Evolutionary conservation across 2,329 filamentous ascomycete genomes (phyloP).

Genomic region (Fusarium paranaense): DNA sequence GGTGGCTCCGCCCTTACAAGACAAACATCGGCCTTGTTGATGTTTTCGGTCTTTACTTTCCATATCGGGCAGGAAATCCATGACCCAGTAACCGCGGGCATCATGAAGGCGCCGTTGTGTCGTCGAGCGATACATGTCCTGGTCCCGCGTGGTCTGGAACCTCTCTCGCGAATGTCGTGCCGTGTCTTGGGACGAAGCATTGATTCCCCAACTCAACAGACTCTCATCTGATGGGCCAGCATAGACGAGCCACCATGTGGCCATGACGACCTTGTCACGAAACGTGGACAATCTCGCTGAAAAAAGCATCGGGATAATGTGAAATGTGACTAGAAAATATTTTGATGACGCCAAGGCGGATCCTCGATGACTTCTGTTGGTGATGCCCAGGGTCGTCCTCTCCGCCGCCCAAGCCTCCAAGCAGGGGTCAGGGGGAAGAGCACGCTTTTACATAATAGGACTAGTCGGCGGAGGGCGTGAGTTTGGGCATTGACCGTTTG

Average conservation of each 20-base stretch:
- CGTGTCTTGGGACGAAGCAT: neutral
- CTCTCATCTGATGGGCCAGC: neutral
- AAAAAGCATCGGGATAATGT: conserved; percentile 8
- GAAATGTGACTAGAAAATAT: conserved; percentile 34
- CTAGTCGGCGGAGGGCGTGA: conserved; percentile 17
- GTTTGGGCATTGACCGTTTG: conserved; percentile 10
- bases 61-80: neutral
- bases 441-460: conserved; percentile 25
- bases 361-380: conserved; percentile 24
- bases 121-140: conserved; percentile 2
- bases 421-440: conserved; percentile 38
- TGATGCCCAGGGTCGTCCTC: conserved; percentile 38
- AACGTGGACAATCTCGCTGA: conserved; percentile 16
- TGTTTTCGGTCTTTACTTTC: neutral
- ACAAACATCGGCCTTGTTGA: neutral
- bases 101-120: conserved; percentile 25
- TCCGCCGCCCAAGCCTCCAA: conserved; percentile 26
- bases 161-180: neutral
- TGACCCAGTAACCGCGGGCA: conserved; percentile 27
- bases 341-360: conserved; percentile 37
- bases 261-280: conserved; percentile 10
- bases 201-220: neutral
- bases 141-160: conserved; percentile 30
- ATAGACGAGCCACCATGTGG: conserved; percentile 19
- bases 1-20: conserved; percentile 3